Base-by-base conservation (phyloP, 2,329 filamentous ascomycete genomes). In the Ilyonectria mors-panacis region DNA sequence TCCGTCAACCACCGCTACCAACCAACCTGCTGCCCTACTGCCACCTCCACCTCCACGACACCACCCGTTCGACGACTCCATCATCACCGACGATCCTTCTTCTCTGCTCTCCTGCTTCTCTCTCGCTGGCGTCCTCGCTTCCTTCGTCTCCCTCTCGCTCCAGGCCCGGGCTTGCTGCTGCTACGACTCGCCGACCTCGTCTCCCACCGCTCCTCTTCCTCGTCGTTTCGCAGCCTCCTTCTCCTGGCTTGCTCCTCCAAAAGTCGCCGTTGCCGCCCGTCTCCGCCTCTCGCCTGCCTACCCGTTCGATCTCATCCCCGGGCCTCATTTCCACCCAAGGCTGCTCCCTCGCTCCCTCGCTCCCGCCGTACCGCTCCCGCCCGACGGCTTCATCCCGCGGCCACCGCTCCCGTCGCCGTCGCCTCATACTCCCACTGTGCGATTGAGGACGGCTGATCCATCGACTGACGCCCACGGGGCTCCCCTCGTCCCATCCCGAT, bases 41-140 rank as follows among this genome's bases (percentile, higher is more conserved):
- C 55, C 62, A 57, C 63, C 62, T 59, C 48, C 63, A 55, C 63
- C 56, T 59, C 62, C 48, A 55, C 50, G 54, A 64, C 62, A 59
- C 58, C 55, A 59, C 55, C 55, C 55, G 5, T 26, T 51, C 57
- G 51, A 65, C 50, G 51, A 59, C 44, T 51, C 57, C 63, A 65
- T 65, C 51, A 65, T 60, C 63, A 47, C 63, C 57, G 50, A 55
- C 63, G 57, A 60, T 61, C 62, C 47, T 17, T 61, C 48, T 35
- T 50, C 47, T 57, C 44, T 57, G 51, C 57, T 57, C 54, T 10
- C 30, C 42, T 57, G 30, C 35, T 10, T 10, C 35, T 57, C 44
- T 35, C 58, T 44, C 47, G 17, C 50, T 21, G 50, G n/a, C 39
- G 39, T 42, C 39, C 39, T n/a, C 39, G 39, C n/a, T 50, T 12